Percentiles rank a stretch among this genome's conserved stretches.
These are phyloP conservation scores for Russula lepida DNA, from an alignment of 768 basidiomycete genomes.

Conservation along the genomic window DNA sequence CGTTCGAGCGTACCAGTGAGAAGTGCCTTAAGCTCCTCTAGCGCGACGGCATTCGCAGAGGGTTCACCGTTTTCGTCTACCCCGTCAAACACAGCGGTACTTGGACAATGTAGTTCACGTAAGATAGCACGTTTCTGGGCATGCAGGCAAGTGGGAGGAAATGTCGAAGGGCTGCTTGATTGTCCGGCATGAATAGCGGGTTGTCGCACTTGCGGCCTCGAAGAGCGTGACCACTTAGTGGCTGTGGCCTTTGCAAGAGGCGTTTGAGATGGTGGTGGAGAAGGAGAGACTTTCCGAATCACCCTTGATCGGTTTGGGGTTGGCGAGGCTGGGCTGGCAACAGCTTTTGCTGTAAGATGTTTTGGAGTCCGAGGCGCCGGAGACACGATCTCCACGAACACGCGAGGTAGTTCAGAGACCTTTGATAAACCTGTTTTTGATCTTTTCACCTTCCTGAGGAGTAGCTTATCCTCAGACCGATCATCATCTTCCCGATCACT, in stretches of 20 bases:
- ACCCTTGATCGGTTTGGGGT: conserved; percentile 8
- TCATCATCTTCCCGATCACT: conserved; percentile 1
- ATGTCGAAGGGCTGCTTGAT: conserved; percentile 30
- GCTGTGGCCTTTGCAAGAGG: neutral
- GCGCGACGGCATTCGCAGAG: conserved; percentile 44
- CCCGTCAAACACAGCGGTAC: conserved; percentile 18
- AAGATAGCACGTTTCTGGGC: conserved; percentile 54
- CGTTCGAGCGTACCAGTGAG: conserved; percentile 66
- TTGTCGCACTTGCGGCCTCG: neutral
- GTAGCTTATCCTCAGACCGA: conserved; percentile 17
- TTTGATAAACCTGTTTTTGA: neutral
- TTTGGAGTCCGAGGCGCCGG: conserved; percentile 8
- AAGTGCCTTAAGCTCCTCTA: conserved; percentile 51
- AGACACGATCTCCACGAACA: conserved; percentile 8
- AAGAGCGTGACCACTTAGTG: neutral
- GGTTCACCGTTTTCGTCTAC: conserved; percentile 29
- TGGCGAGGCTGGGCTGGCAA: conserved; percentile 1
- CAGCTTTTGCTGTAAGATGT: neutral
- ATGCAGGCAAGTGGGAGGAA: conserved; percentile 39
- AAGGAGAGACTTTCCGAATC: neutral
- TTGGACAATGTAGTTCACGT: conserved; percentile 33
- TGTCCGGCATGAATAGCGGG: neutral
- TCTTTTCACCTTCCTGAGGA: conserved; percentile 4
- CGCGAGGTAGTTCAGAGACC: conserved; percentile 10
- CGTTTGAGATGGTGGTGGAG: neutral